Evolutionary conservation across 2,329 filamentous ascomycete genomes (phyloP).

Genomic region (Stenocarpella maydis): DNA sequence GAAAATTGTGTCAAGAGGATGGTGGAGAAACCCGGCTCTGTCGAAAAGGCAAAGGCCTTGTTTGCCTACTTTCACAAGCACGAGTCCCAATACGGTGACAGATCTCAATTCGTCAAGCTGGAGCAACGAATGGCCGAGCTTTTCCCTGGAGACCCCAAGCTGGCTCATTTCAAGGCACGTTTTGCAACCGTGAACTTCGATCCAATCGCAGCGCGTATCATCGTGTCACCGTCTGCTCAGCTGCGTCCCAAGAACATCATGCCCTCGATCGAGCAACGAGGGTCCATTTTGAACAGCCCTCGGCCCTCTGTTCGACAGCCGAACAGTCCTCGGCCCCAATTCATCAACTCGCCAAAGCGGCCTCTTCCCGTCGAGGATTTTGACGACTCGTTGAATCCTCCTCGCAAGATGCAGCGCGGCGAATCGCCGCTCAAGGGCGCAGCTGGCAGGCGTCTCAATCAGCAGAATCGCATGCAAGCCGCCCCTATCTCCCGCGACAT

Average conservation of each 20-base stretch:
- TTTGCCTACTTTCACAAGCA: constrained; percentile 95
- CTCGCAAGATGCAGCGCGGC: constrained; percentile 87
- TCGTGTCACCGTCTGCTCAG: constrained; percentile 83
- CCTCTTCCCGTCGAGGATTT: constrained; percentile 75
- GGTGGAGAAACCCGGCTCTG: constrained; percentile 76
- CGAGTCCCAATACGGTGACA: constrained; percentile 92
- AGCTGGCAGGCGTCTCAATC: constrained; percentile 83
- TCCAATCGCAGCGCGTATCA: constrained; percentile 80
- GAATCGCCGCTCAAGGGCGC: constrained; percentile 93
- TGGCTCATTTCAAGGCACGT: constrained; percentile 78
- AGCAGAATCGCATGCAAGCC: constrained; percentile 71
- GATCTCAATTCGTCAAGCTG: constrained; percentile 87
- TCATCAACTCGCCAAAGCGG: constrained; percentile 67
- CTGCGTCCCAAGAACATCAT: constrained; percentile 70
- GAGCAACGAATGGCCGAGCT: constrained; percentile 93
- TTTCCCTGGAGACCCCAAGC: constrained; percentile 86
- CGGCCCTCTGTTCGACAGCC: constrained; percentile 44
- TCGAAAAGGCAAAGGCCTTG: constrained; percentile 80
- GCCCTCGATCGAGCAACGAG: constrained; percentile 61
- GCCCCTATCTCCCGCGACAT: constrained; percentile 77
- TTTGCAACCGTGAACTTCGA: constrained; percentile 81
- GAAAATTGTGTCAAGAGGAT: constrained; percentile 91
- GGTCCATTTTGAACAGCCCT: constrained; percentile 56
- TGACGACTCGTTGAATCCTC: constrained; percentile 70
- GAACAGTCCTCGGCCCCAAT: constrained; percentile 58